These are phyloP conservation scores for Aspergillus cavernicola DNA, from an alignment of 495 filamentous ascomycete species.

Conservation along the genomic window DNA sequence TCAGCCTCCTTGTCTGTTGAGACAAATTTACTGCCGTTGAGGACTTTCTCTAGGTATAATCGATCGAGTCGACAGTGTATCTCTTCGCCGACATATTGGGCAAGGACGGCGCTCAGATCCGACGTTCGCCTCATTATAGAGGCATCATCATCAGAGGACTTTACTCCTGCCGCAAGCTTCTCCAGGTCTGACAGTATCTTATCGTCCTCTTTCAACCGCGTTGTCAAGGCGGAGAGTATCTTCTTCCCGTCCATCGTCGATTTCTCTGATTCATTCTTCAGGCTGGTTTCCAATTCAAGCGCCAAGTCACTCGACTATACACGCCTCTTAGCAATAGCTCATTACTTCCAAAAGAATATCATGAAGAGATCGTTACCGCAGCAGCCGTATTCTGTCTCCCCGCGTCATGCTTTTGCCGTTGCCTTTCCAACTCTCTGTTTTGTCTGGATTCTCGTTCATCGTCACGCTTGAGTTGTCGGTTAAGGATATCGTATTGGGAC, in stretches of 20 bases:
- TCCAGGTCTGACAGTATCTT: slow-evolving; percentile 29
- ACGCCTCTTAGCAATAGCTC: slow-evolving; percentile 20
- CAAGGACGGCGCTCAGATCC: slow-evolving; percentile 26
- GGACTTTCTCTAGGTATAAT: slow-evolving; percentile 36
- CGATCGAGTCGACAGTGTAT: slow-evolving; percentile 44
- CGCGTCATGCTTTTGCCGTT: slow-evolving; percentile 38
- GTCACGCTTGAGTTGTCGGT: slow-evolving; percentile 24
- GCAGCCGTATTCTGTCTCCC: slow-evolving; percentile 32
- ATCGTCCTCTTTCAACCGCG: slow-evolving; percentile 40
- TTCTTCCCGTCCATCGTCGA: slow-evolving; percentile 31
- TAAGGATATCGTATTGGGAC: slow-evolving; percentile 29
- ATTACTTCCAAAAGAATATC: neutral
- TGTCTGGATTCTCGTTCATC: slow-evolving; percentile 23
- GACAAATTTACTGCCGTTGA: neutral
- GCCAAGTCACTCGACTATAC: slow-evolving; percentile 32
- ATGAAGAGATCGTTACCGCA: slow-evolving; percentile 24
- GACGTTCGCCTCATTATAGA: slow-evolving; percentile 26
- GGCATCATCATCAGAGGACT: slow-evolving; percentile 28
- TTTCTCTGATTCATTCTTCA: slow-evolving; percentile 32
- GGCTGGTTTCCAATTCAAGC: slow-evolving; percentile 28
- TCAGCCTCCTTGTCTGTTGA: slow-evolving; percentile 9
- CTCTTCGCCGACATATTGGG: slow-evolving; percentile 34
- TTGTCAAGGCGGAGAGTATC: slow-evolving; percentile 32
- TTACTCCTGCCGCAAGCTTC: slow-evolving; percentile 24
- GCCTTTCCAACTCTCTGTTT: slow-evolving; percentile 25